phyloP scores from a whole-genome alignment of 2,329 filamentous ascomycete species.

The Claviceps sp. region DNA sequence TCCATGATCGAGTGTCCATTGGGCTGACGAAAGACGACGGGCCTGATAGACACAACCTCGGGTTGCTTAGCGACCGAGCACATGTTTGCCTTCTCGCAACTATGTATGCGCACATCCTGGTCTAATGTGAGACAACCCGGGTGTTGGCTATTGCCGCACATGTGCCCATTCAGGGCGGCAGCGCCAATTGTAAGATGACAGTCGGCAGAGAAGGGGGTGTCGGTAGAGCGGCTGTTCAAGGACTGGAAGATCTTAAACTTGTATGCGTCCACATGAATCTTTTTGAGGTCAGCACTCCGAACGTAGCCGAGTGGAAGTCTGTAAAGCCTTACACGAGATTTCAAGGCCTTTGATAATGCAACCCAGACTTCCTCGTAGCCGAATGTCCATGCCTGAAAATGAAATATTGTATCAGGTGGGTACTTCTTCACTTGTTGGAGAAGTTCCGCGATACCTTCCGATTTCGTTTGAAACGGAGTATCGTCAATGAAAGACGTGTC shows the following conservation, averaged over 20 bases:
- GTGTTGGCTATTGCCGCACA: constrained; percentile 57
- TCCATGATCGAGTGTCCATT: constrained; percentile 56
- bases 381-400: constrained; percentile 83
- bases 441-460: constrained; percentile 63
- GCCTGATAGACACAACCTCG: constrained; percentile 60
- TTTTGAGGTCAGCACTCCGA: constrained; percentile 7
- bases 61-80: constrained; percentile 35
- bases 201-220: constrained; percentile 25
- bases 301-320: background rate
- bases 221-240: constrained; percentile 33
- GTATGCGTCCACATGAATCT: constrained; percentile 76
- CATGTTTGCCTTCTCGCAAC: constrained; percentile 62
- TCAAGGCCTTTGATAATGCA: constrained; percentile 57
- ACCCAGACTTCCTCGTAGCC: constrained; percentile 86
- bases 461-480: constrained; percentile 44
- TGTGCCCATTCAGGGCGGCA: constrained; percentile 57
- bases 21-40: constrained; percentile 54
- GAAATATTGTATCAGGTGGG: constrained; percentile 62
- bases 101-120: constrained; percentile 57
- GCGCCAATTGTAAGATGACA: constrained; percentile 42
- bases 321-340: constrained; percentile 39
- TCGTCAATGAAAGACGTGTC: constrained; percentile 63
- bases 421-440: constrained; percentile 55
- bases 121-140: constrained; percentile 59
- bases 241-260: constrained; percentile 60